phyloP scores from a whole-genome alignment of 2,329 filamentous ascomycete species.

The Cercospora zeina region DNA sequence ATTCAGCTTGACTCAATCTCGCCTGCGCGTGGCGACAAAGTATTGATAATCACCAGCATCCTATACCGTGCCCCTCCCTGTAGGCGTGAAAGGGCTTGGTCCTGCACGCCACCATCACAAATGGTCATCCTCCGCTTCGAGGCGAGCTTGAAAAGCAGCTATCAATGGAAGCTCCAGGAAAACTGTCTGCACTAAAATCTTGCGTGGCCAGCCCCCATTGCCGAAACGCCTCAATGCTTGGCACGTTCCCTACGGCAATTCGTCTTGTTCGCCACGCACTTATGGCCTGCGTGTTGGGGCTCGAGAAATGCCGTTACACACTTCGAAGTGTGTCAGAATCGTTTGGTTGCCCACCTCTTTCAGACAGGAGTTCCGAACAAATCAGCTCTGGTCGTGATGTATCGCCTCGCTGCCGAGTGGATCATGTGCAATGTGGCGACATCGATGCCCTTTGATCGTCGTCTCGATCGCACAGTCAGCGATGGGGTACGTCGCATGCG shows the following conservation, averaged over 20 bases:
- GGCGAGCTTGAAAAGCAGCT: conserved; percentile 22
- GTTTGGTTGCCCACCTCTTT: conserved; percentile 16
- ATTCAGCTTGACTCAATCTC: conserved; percentile 65
- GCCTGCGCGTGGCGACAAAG: conserved; percentile 18
- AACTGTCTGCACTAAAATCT: conserved; percentile 19
- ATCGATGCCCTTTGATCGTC: conserved; percentile 12
- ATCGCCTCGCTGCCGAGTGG: conserved; percentile 26
- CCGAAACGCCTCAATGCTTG: conserved; percentile 16
- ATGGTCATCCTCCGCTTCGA: conserved; percentile 25
- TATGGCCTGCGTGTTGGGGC: conserved; percentile 24
- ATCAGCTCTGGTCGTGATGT: conserved; percentile 13
- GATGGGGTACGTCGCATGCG: conserved; percentile 20
- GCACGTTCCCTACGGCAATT: conserved; percentile 23
- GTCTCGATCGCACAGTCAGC: not conserved
- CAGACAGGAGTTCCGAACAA: conserved; percentile 1
- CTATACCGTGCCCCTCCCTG: conserved; percentile 20
- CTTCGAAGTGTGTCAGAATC: conserved; percentile 27
- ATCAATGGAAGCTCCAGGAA: conserved; percentile 13
- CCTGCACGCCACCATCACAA: conserved; percentile 17
- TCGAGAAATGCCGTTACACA: conserved; percentile 23
- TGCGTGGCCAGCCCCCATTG: conserved; percentile 20
- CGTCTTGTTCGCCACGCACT: conserved; percentile 25
- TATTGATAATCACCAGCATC: not conserved
- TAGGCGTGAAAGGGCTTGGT: conserved; percentile 8
- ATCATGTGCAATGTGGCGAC: conserved; percentile 25